A percentile compares a stretch with the other conserved stretches of the same genome.
phyloP scores from a whole-genome alignment of 148 eudicot species.

The Camellia lanceoleosa region DNA sequence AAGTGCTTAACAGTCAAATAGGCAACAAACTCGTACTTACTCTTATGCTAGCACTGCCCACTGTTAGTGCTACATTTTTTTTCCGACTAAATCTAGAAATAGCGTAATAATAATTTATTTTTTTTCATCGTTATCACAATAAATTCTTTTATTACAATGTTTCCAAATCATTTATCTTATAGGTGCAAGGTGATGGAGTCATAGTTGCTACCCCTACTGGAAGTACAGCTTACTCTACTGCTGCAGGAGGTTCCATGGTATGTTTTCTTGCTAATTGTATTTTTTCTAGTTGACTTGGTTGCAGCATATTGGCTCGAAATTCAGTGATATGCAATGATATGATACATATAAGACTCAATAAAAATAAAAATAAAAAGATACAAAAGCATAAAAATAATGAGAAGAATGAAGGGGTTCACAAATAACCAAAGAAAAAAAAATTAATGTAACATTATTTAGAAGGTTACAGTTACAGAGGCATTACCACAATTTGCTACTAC shows the following conservation, averaged over 20 bases:
- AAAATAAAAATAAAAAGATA: no score
- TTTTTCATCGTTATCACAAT: no score
- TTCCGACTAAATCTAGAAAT: background rate
- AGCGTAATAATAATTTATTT: background rate
- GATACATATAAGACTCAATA: background rate
- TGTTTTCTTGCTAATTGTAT: slow-evolving; percentile 14
- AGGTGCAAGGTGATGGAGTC: slow-evolving; percentile 99
- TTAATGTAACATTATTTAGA: no score
- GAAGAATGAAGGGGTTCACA: no score
- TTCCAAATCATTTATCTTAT: slow-evolving; percentile 4
- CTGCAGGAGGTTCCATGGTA: slow-evolving; percentile 99
- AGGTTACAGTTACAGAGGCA: no score
- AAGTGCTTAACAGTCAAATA: background rate
- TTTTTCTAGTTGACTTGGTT: background rate
- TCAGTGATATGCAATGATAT: background rate
- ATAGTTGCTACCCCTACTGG: slow-evolving; percentile 98
- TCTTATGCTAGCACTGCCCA: background rate
- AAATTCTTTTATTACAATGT: background rate
- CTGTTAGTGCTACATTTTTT: background rate
- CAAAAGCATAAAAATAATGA: no score
- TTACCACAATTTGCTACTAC: no score
- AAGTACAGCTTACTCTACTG: slow-evolving; percentile 93
- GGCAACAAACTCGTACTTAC: background rate
- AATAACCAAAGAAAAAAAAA: no score
- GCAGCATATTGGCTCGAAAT: no score